Conservation (phyloP, 306 rosid species). For the Alnus rubra region DNA sequence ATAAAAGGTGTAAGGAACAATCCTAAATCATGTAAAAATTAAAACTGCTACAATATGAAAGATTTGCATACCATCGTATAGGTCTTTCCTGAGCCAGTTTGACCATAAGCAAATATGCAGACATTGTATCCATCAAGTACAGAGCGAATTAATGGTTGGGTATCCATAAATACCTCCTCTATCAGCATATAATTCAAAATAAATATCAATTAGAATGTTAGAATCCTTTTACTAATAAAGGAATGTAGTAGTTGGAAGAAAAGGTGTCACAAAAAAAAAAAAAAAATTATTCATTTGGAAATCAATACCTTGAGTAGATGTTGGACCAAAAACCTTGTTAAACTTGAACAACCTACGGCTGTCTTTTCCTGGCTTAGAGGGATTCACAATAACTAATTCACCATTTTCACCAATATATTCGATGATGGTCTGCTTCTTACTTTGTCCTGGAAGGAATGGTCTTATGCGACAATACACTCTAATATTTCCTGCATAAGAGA, state of each 20-base stretch:
- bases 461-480: slow-evolving; percentile 95
- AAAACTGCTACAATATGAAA: slow-evolving; percentile 13
- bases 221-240: neutral
- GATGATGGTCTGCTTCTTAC: slow-evolving; percentile 65
- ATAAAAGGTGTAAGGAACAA: slow-evolving; percentile 18
- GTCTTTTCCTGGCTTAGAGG: slow-evolving; percentile 88
- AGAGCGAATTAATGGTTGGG: slow-evolving; percentile 85
- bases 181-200: slow-evolving; percentile 21
- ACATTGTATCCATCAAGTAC: slow-evolving; percentile 97
- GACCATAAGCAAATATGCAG: slow-evolving; percentile 99
- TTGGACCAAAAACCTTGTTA: slow-evolving; percentile 91
- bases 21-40: neutral
- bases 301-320: slow-evolving; percentile 74
- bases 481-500: slow-evolving; percentile 68
- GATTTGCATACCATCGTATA: slow-evolving; percentile 78
- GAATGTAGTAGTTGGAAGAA: neutral
- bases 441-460: slow-evolving; percentile 97
- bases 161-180: slow-evolving; percentile 92
- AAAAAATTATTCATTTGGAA: slow-evolving; percentile 14
- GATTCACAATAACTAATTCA: slow-evolving; percentile 76
- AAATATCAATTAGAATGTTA: neutral
- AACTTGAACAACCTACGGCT: slow-evolving; percentile 77
- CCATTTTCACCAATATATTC: slow-evolving; percentile 93
- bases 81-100: slow-evolving; percentile 98
- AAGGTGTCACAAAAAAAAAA: neutral